Conservation (phyloP, 768 basidiomycete species). For the Rhizopogon vinicolor region DNA sequence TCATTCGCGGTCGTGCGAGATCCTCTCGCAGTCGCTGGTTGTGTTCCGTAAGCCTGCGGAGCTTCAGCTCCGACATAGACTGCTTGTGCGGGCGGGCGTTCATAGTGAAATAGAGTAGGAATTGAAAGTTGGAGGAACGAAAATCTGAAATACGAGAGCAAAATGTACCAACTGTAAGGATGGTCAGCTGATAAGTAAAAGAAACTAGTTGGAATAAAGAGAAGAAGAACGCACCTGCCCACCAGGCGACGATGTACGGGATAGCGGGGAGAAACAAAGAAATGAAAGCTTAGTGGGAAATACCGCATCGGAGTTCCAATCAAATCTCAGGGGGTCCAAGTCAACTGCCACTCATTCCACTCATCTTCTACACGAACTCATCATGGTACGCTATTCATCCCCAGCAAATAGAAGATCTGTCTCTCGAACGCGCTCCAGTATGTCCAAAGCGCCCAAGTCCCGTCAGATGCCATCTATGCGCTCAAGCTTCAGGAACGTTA, state of each 20-base stretch:
- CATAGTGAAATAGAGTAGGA: slow-evolving; percentile 35
- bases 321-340: background rate
- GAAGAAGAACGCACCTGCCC: slow-evolving; percentile 10
- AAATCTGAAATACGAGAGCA: background rate
- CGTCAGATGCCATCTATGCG: background rate
- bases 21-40: slow-evolving; percentile 90
- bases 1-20: slow-evolving; percentile 80
- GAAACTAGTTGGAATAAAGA: slow-evolving; percentile 10
- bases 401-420: background rate
- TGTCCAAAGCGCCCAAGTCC: slow-evolving; percentile 1
- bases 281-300: slow-evolving; percentile 1
- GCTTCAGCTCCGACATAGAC: slow-evolving; percentile 97
- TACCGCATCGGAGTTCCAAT: slow-evolving; percentile 1
- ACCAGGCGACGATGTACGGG: slow-evolving; percentile 1
- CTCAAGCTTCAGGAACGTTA: background rate
- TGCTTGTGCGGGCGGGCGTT: slow-evolving; percentile 81
- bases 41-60: slow-evolving; percentile 89
- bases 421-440: slow-evolving; percentile 2
- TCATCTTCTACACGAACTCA: slow-evolving; percentile 1
- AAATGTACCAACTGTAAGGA: background rate
- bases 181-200: slow-evolving; percentile 1
- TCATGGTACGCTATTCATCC: slow-evolving; percentile 5
- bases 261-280: background rate
- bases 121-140: background rate
- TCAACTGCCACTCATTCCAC: slow-evolving; percentile 4